Percentiles rank a stretch among this genome's conserved stretches.
phyloP scores from a whole-genome alignment of 306 rosid species.

The Citrullus colocynthis region DNA sequence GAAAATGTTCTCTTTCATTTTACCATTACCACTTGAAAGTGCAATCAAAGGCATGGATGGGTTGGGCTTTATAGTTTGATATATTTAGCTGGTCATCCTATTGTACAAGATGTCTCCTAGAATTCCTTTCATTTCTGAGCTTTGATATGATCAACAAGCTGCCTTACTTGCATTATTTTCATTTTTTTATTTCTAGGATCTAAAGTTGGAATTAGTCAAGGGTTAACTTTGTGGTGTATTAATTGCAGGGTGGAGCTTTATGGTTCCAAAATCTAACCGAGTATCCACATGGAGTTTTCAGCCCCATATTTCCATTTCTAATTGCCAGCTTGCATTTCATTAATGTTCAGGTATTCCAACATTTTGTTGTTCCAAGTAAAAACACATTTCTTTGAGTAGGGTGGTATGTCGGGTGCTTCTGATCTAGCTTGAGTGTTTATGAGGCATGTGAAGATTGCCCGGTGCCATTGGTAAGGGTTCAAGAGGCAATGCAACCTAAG shows the following conservation, averaged over 20 bases:
- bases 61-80: conserved; percentile 1
- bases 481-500: neutral
- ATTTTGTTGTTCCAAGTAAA: neutral
- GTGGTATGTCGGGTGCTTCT: neutral
- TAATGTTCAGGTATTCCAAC: conserved; percentile 55
- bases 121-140: neutral
- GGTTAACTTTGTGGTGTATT: conserved; percentile 8
- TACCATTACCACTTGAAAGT: neutral
- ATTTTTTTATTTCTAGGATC: neutral
- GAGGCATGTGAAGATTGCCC: neutral
- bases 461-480: neutral
- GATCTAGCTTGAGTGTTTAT: neutral
- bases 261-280: conserved; percentile 89
- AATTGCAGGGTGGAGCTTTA: conserved; percentile 76
- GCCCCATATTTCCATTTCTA: conserved; percentile 62
- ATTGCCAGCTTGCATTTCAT: conserved; percentile 63
- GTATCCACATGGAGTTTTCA: conserved; percentile 52
- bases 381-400: neutral
- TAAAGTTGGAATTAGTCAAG: neutral
- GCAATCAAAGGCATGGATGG: neutral
- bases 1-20: neutral
- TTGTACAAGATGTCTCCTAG: neutral
- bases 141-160: neutral
- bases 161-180: neutral
- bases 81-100: neutral